These are phyloP conservation scores for Eucalyptus marginata DNA, from an alignment of 345 rosid species.

Conservation along the genomic window DNA sequence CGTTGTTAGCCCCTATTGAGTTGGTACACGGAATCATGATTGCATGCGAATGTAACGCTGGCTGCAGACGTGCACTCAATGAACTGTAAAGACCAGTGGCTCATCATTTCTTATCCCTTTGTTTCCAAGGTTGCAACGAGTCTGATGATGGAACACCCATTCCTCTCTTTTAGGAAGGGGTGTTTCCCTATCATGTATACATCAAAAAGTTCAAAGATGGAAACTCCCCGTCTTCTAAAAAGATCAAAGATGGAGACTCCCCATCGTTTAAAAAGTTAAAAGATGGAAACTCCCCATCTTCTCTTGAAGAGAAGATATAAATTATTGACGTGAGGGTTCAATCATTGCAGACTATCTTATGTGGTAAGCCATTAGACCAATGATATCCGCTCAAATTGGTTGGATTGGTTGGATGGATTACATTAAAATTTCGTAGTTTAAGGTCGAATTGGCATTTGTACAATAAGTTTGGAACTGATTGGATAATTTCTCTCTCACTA, in stretches of 20 bases:
- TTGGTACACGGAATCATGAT: not conserved
- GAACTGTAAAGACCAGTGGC: not conserved
- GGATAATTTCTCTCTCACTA: not conserved
- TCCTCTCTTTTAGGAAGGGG: no score
- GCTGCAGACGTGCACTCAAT: not conserved
- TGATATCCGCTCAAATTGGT: no score
- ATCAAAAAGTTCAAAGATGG: no score
- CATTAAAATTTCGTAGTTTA: no score
- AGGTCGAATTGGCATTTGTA: no score
- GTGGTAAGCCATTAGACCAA: no score
- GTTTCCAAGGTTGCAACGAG: not conserved
- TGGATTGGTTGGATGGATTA: not conserved
- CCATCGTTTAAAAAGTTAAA: no score
- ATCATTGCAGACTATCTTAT: not conserved
- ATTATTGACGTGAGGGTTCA: accelerated
- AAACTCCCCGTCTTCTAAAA: no score
- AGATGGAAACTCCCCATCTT: not conserved
- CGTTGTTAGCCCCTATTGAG: not conserved
- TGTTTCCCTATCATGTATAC: not conserved
- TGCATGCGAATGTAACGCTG: not conserved
- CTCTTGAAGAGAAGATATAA: not conserved
- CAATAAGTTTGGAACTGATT: no score
- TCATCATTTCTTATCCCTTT: not conserved
- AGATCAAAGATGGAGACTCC: no score
- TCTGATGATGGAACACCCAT: not conserved